Conservation (phyloP, 2,329 filamentous ascomycete genomes). For the Trichoderma sp. region DNA sequence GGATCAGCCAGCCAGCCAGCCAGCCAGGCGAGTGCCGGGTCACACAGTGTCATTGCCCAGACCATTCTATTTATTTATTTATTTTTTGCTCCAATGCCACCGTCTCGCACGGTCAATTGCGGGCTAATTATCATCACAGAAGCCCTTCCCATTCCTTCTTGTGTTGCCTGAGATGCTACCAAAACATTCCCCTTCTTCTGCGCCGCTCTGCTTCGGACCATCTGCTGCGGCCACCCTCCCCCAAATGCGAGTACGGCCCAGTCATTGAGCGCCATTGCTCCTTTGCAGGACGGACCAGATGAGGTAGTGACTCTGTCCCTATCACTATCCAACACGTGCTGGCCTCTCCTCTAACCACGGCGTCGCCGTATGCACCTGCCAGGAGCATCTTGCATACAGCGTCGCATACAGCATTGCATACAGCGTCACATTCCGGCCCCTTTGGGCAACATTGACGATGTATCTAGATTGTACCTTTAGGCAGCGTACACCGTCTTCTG, state of each 20-base stretch:
- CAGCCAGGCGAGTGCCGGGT: neutral
- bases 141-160: neutral
- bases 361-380: slow-evolving; percentile 17
- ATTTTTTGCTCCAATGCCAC: neutral
- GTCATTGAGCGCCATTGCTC: neutral
- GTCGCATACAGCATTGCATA: slow-evolving; percentile 8
- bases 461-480: slow-evolving; percentile 13
- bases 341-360: slow-evolving; percentile 16
- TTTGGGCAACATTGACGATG: slow-evolving; percentile 3
- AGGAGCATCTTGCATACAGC: slow-evolving; percentile 17
- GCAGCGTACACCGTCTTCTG: slow-evolving; percentile 7
- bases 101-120: too few species aligned
- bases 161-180: neutral
- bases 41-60: neutral
- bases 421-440: slow-evolving; percentile 7
- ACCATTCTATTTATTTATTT: neutral
- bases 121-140: neutral
- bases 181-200: neutral
- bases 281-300: neutral
- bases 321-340: slow-evolving; percentile 13
- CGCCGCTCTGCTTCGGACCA: neutral
- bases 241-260: slow-evolving; percentile 7
- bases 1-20: neutral
- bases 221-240: neutral
- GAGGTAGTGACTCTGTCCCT: neutral